Evolutionary conservation across 2,329 filamentous ascomycete genomes (phyloP).

Genomic region (Chaetomium globosum): DNA sequence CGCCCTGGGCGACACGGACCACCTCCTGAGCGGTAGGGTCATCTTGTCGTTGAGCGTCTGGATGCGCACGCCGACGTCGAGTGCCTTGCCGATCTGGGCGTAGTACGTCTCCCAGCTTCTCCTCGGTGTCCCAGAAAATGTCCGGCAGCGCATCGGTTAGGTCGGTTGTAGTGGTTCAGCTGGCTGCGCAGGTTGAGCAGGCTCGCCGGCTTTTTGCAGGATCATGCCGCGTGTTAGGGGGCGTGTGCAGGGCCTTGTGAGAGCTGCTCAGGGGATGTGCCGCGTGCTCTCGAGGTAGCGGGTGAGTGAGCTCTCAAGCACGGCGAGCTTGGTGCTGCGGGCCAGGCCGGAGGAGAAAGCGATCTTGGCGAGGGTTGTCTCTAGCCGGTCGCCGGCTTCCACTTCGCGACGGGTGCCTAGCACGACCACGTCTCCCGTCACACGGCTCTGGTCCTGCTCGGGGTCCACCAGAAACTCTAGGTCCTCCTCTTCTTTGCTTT

Average conservation of each 20-base stretch:
- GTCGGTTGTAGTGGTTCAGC: slow-evolving; percentile 94
- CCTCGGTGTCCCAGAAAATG: slow-evolving; percentile 95
- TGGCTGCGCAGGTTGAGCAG: slow-evolving; percentile 87
- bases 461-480: slow-evolving; percentile 82
- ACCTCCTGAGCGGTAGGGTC: slow-evolving; percentile 97
- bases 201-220: slow-evolving; percentile 87
- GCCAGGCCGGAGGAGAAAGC: slow-evolving; percentile 95
- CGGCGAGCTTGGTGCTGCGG: slow-evolving; percentile 88
- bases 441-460: slow-evolving; percentile 69
- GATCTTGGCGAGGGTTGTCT: slow-evolving; percentile 82
- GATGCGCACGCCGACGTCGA: slow-evolving; percentile 91
- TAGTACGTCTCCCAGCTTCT: slow-evolving; percentile 93
- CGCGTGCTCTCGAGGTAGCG: slow-evolving; percentile 87
- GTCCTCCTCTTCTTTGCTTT: slow-evolving; percentile 80
- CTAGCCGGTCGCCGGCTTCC: slow-evolving; percentile 50
- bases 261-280: slow-evolving; percentile 75
- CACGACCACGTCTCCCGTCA: slow-evolving; percentile 86
- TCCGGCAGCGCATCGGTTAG: slow-evolving; percentile 93
- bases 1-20: slow-evolving; percentile 84
- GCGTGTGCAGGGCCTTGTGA: slow-evolving; percentile 59
- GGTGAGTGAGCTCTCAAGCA: slow-evolving; percentile 79
- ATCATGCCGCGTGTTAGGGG: slow-evolving; percentile 76
- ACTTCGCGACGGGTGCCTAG: slow-evolving; percentile 72
- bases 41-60: slow-evolving; percentile 93
- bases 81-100: slow-evolving; percentile 83